Evolutionary conservation across 192 early-diverging fungal species (phyloP), one percentile per base, ranked within the genome.

Genomic region (Entophlyctis luteolus): DNA sequence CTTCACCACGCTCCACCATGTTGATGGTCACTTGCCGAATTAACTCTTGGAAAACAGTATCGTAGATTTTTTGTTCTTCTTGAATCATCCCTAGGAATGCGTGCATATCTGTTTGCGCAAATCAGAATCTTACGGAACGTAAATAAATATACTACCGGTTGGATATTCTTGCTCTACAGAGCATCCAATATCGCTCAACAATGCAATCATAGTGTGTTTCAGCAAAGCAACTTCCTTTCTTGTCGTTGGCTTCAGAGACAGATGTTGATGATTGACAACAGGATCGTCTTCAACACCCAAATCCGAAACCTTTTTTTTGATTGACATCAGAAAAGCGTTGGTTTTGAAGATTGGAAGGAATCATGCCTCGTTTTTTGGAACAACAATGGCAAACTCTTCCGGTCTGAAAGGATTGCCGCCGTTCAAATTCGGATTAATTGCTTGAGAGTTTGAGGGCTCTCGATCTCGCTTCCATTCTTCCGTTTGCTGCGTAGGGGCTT

Each of bases 41-140:
- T 33, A 86, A 48, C 58, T 86, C 84, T 33, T 60, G 38, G 46
- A 86, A 84, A 2, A 86, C 84, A 2, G 77, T 66, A 67, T 86
- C 80, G 70, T 86, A 86, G 62, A 86, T 82, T 59, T 82, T 76
- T 62, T 86, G 80, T 68, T 86, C 84, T 59, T 86, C 79, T 33
- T 74, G 68, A 25, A 84, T 84, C 29, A 85, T 71, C 32, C 68
- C 70, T 33, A 86, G 57, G 48, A 86, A 84, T 2, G 80, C 74
- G 49, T 84, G 82, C 78, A 86, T 81, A 52, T 86, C 84, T 63
- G 49, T 18, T 32, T 28, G 45, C 22, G 45, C 45, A n/a, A n/a
- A n/a, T n/a, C n/a, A n/a, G n/a, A n/a, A n/a, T n/a, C n/a, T n/a
- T n/a, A 12, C 10, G n/a, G 42, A 45, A 45, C 42, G 10, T 10